Conservation (phyloP, 306 rosid genomes). For the Vigna trinervia region DNA sequence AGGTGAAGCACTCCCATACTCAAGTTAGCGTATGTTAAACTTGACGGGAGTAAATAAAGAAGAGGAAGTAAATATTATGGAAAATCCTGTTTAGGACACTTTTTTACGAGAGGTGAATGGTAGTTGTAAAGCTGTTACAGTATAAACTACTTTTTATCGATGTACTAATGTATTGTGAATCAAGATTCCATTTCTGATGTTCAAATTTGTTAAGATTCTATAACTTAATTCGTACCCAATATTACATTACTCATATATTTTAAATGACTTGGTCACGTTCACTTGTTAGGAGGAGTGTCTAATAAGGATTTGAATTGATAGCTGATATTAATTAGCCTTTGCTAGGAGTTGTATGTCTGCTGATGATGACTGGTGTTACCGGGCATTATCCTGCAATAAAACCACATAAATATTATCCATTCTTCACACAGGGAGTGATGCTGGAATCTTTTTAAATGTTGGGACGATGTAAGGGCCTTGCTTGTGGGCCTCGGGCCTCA, state of each 20-base stretch:
- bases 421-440: constrained; percentile 1
- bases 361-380: constrained; percentile 1
- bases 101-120: neutral
- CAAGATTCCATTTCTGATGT: neutral
- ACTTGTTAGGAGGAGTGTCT: neutral
- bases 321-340: constrained; percentile 15
- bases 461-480: neutral
- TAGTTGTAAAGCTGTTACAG: neutral
- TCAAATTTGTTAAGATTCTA: neutral
- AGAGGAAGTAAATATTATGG: neutral
- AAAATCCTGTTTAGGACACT: neutral
- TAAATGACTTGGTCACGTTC: constrained; percentile 23
- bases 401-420: neutral
- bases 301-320: neutral
- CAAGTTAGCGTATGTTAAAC: neutral
- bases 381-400: constrained; percentile 8
- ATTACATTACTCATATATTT: neutral
- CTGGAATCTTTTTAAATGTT: constrained; percentile 15
- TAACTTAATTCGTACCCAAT: neutral
- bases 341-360: neutral
- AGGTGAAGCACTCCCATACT: neutral
- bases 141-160: neutral
- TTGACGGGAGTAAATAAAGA: constrained; percentile 4
- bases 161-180: neutral
- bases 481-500: neutral